Evolutionary conservation across 306 rosid species (phyloP), one percentile per base, ranked within the genome.

Genomic region (Lotus japonicus): DNA sequence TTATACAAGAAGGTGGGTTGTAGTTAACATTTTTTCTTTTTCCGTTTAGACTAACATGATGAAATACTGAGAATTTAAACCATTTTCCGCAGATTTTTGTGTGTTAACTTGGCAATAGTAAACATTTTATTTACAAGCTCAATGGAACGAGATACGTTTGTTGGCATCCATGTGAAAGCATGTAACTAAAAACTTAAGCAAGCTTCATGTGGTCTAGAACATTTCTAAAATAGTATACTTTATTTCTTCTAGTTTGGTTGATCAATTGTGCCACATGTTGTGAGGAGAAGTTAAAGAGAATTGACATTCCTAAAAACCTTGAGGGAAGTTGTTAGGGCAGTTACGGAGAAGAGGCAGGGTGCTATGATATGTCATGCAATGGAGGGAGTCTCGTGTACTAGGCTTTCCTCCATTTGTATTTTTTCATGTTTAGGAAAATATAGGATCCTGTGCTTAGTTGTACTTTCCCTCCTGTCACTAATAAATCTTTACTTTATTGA

Each of bases 1-100:
- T 60, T 94, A 64, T 94, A 94, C 63, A 85, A 84, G 75, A 88
- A 90, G 97, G 98, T 90, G 9, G 66, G 76, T 15, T 44, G 58
- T 9, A 21, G 38, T 64, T 35, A 59, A 19, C 76, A 59, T 74
- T 51, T 64, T 60, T 26, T 26, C 31, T n/a, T 68, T 56, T 42
- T 66, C 45, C 67, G 10, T 46, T 35, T 18, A 36, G 28, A n/a
- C n/a, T n/a, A n/a, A n/a, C n/a, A n/a, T n/a, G 42, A 10, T 58
- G 52, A 59, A 70, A 46, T 60, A 46, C 41, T 36, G 17, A 11
- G 48, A 16, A 45, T 31, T 50, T 41, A 17, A 26, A 26, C 31
- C 31, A 26, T 26, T 26, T 26, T 26, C 31, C 31, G 12, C 16
- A 17, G n/a, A 7, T 5, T 44, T 66, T 12, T 49, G 12, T 43